These are phyloP conservation scores for Spinacia oleracea DNA, from an alignment of 179 eudicot genomes.

Conservation along the genomic window DNA sequence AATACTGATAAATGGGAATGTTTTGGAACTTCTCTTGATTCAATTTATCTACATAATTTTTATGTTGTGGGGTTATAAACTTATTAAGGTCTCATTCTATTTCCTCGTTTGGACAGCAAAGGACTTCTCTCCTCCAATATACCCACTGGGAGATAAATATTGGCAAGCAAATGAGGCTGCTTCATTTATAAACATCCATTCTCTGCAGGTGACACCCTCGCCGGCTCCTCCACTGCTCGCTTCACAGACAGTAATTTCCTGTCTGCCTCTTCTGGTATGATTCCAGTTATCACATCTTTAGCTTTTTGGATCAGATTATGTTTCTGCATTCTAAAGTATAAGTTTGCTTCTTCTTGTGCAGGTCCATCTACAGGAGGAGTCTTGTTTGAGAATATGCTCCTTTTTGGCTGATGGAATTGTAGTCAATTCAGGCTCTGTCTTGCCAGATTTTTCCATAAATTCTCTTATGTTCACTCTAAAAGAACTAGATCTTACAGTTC, in stretches of 20 bases:
- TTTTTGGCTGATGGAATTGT: slow-evolving; percentile 90
- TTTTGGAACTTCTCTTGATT: background rate
- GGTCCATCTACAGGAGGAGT: slow-evolving; percentile 96
- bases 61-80: slow-evolving; percentile 8
- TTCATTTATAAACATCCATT: slow-evolving; percentile 71
- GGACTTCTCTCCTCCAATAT: slow-evolving; percentile 83
- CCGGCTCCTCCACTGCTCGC: slow-evolving; percentile 84
- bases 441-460: slow-evolving; percentile 69
- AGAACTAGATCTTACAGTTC: slow-evolving; percentile 77
- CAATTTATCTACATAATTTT: slow-evolving; percentile 2
- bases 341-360: slow-evolving; percentile 32
- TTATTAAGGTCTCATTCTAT: slow-evolving; percentile 15
- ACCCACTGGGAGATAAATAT: slow-evolving; percentile 65
- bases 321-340: slow-evolving; percentile 10
- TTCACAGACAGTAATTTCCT: slow-evolving; percentile 70
- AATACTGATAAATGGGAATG: background rate
- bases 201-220: slow-evolving; percentile 79
- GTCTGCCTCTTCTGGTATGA: slow-evolving; percentile 82
- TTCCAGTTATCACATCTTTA: slow-evolving; percentile 16
- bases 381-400: slow-evolving; percentile 88
- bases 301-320: background rate
- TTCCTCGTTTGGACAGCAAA: slow-evolving; percentile 47
- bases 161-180: slow-evolving; percentile 57
- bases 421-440: slow-evolving; percentile 57
- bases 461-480: slow-evolving; percentile 63